These are phyloP conservation scores for Phlebiopsis flavidoalba DNA, from an alignment of 768 basidiomycete genomes.

Conservation along the genomic window DNA sequence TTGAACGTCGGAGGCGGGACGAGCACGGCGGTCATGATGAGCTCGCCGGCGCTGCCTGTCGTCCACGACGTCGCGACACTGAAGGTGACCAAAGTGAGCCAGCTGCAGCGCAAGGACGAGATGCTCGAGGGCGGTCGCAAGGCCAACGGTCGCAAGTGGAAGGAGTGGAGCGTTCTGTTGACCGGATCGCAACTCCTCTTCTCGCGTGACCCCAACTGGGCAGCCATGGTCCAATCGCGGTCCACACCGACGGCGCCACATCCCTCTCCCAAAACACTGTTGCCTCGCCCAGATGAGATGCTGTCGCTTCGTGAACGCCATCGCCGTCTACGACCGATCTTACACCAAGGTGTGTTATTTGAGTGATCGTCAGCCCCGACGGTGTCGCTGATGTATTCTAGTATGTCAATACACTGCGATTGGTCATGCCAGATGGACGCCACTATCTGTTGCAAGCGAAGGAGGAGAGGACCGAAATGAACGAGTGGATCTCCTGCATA, in stretches of 20 bases:
- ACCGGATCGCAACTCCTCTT: conserved; percentile 90
- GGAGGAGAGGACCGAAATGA: conserved; percentile 66
- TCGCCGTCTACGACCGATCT: conserved; percentile 77
- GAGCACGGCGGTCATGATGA: conserved; percentile 21
- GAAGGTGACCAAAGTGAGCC: conserved; percentile 75
- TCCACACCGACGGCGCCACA: conserved; percentile 36
- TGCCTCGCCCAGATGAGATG: conserved; percentile 80
- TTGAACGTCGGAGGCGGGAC: conserved; percentile 33
- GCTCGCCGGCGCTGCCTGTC: conserved; percentile 2
- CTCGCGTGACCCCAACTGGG: conserved; percentile 70
- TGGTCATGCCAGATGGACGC: conserved; percentile 71
- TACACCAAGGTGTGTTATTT: conserved; percentile 62
- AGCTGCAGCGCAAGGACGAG: conserved; percentile 81
- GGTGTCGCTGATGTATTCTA: conserved; percentile 3
- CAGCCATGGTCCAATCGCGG: conserved; percentile 33
- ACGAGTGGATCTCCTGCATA: conserved; percentile 87
- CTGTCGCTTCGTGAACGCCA: conserved; percentile 68
- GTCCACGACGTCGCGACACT: conserved; percentile 39
- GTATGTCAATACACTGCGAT: conserved; percentile 72
- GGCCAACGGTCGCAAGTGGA: conserved; percentile 81
- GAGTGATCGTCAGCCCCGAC: not conserved
- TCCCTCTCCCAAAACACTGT: conserved; percentile 33
- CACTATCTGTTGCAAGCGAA: conserved; percentile 77
- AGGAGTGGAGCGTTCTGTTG: conserved; percentile 74
- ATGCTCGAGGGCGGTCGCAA: conserved; percentile 71